Conservation (phyloP, 2,329 filamentous ascomycete species). For the Aspergillus awamori region DNA sequence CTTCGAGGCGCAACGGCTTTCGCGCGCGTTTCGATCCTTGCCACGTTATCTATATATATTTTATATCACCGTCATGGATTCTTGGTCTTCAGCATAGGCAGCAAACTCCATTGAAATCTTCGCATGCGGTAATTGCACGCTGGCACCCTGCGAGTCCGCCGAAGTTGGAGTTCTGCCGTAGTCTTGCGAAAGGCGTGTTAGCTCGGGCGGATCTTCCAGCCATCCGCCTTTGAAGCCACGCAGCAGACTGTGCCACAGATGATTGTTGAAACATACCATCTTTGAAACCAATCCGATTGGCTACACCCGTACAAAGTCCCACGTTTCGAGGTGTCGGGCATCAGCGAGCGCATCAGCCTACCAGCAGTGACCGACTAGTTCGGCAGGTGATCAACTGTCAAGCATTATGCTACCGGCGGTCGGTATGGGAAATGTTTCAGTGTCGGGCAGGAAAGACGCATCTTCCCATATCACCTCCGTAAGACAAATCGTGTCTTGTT, state of each 20-base stretch:
- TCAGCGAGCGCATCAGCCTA: conserved; percentile 60
- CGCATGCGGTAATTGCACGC: conserved; percentile 30
- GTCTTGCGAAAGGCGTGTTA: conserved; percentile 50
- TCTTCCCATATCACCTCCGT: conserved; percentile 1
- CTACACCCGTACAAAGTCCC: conserved; percentile 26
- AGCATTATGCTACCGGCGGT: background rate
- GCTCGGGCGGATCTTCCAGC: conserved; percentile 53
- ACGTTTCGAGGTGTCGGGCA: conserved; percentile 33
- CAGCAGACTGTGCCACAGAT: conserved; percentile 38
- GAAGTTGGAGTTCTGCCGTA: conserved; percentile 62
- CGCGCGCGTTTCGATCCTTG: conserved; percentile 33
- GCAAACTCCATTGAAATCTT: conserved; percentile 38
- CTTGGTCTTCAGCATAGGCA: conserved; percentile 36
- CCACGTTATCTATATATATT: conserved; percentile 20
- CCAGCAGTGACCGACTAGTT: conserved; percentile 39
- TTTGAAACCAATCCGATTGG: conserved; percentile 26
- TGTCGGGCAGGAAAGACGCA: conserved; percentile 6
- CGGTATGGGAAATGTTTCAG: background rate
- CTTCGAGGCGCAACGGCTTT: conserved; percentile 42
- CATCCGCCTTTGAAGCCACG: conserved; percentile 27
- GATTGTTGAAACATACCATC: conserved; percentile 30
- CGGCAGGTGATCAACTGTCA: background rate
- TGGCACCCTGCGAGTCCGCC: conserved; percentile 34
- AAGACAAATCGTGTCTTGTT: background rate
- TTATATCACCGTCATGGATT: conserved; percentile 23